Base-by-base conservation (phyloP, 1,139 yeast genomes). In the Candida freyschussii region DNA sequence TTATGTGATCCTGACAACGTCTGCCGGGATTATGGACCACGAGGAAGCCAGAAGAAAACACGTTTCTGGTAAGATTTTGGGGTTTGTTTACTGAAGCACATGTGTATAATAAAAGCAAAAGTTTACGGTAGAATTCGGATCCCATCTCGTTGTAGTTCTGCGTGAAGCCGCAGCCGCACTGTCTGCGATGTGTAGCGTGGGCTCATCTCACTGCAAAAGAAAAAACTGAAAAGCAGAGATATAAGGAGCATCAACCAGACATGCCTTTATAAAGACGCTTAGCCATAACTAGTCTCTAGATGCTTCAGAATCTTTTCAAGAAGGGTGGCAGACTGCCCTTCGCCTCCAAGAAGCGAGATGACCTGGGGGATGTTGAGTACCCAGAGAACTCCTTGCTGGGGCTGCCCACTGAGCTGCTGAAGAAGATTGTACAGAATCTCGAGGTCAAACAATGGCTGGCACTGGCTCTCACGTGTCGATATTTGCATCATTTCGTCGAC, bases 21-120 rank as follows among this genome's bases (percentile, higher is more conserved):
- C 98, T 58, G 96, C 97, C 58, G 98, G 98, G 72, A 91, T 91
- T 58, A 87, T 91, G 96, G 97, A 91, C 76, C 98, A 91, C 74
- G 98, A 91, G 75, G 98, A 91, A 75, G 98, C 98, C 57, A 87
- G 96, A 80, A 84, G 97, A 81, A 91, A 91, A 84, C 97, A 91
- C 70, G 97, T 89, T 57, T 86, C 96, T 56, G 97, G 97, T 68
- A 89, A 89, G 74, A 81, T 89, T 62, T 78, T 89, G 62, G 97
- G 97, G 60, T 89, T 84, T 68, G 96, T 89, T 50, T 89, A 89
- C 76, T 86, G 80, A 62, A n/a, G n/a, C n/a, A n/a, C n/a, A n/a
- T n/a, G n/a, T n/a, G n/a, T n/a, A n/a, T n/a, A n/a, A n/a, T n/a
- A n/a, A n/a, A n/a, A n/a, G n/a, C n/a, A n/a, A n/a, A n/a, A n/a